A percentile compares a stretch with the other conserved stretches of the same genome.
phyloP scores from a whole-genome alignment of 2,329 filamentous ascomycete species.

The Cladosporium sp. region DNA sequence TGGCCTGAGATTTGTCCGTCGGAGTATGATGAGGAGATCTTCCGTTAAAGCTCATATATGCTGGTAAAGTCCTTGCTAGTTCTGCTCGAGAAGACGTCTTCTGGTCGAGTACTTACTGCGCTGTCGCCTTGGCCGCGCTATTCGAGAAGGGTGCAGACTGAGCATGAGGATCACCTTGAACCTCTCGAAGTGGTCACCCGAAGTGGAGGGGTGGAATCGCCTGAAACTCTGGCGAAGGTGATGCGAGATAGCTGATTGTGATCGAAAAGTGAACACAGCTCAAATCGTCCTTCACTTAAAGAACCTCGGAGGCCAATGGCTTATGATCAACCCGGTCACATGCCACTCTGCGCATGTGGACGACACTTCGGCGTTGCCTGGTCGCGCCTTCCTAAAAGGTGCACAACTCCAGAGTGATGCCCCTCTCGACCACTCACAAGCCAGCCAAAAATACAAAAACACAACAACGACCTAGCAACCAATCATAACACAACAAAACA shows the following conservation, averaged over 20 bases:
- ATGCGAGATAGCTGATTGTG: too few species aligned
- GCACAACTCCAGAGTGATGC: neutral
- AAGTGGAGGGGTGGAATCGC: too few species aligned
- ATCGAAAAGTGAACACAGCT: neutral
- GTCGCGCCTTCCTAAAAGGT: constrained; percentile 10
- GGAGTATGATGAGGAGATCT: constrained; percentile 26
- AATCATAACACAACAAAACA: neutral
- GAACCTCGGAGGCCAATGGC: neutral
- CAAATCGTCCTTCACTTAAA: neutral
- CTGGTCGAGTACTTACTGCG: neutral
- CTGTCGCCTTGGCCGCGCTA: neutral
- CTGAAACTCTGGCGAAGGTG: neutral
- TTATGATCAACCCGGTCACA: neutral
- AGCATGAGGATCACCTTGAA: too few species aligned
- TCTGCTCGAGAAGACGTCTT: neutral
- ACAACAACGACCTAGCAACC: constrained; percentile 1
- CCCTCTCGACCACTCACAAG: neutral
- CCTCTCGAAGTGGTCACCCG: too few species aligned
- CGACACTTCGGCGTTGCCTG: neutral
- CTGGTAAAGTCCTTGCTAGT: neutral
- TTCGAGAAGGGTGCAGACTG: neutral
- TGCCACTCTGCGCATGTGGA: neutral
- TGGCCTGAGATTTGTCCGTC: constrained; percentile 25
- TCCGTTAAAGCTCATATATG: constrained; percentile 3
- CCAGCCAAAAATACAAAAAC: constrained; percentile 5